A percentile compares a stretch with the other conserved stretches of the same genome.
Conservation (phyloP, 495 filamentous ascomycete species). For the Pseudomonodictys pantanalensis region DNA sequence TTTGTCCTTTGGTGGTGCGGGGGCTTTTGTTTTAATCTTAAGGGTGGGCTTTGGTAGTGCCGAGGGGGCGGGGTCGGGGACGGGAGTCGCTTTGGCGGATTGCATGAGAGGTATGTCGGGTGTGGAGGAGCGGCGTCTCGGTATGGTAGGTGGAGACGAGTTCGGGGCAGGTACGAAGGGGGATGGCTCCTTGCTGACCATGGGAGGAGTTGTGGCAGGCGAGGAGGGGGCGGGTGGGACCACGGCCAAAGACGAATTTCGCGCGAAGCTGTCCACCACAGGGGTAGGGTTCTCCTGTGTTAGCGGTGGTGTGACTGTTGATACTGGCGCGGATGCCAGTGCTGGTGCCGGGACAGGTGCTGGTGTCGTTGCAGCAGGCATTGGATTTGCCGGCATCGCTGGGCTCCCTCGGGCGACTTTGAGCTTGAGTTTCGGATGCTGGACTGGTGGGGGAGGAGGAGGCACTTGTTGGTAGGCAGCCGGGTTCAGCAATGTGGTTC, state of each 20-base stretch:
- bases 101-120: neutral
- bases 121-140: neutral
- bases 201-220: no score
- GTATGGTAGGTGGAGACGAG: no score
- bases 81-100: neutral
- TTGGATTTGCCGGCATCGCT: neutral
- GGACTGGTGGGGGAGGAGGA: neutral
- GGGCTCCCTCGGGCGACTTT: no score
- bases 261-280: no score
- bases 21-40: neutral
- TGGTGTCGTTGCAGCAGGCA: neutral
- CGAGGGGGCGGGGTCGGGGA: neutral
- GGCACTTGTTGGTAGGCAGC: neutral
- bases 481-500: slow-evolving; percentile 13
- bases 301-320: neutral
- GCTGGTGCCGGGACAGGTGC: neutral
- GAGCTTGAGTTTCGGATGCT: neutral
- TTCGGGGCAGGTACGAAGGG: no score
- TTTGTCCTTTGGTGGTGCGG: neutral
- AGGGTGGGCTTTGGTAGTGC: neutral
- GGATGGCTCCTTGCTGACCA: no score
- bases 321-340: neutral
- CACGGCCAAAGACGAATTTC: no score
- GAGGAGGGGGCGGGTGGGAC: no score
- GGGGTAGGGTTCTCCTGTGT: no score